These are phyloP conservation scores for Endotrypanum monterogeii DNA, from an alignment of 208 protist genomes.

Conservation along the genomic window DNA sequence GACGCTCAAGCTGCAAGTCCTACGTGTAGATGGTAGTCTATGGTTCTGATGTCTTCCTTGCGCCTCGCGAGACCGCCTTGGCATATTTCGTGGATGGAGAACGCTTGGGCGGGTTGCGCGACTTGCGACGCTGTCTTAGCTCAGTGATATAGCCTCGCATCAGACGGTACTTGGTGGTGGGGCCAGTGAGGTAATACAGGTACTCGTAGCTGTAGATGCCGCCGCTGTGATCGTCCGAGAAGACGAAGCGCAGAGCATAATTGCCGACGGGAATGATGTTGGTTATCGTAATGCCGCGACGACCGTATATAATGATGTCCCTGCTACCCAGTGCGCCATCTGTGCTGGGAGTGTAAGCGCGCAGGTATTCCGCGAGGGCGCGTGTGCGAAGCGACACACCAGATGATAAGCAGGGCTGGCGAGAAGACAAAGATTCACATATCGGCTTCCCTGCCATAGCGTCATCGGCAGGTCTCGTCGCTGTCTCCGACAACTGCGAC, in stretches of 20 bases:
- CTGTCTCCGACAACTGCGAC: not conserved
- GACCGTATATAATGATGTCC: constrained; percentile 75
- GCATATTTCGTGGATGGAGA: constrained; percentile 32
- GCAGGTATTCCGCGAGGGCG: constrained; percentile 81
- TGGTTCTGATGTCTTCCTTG: not conserved
- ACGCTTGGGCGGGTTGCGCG: constrained; percentile 68
- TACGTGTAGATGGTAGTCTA: not conserved
- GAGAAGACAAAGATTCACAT: not conserved
- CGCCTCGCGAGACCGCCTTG: not conserved
- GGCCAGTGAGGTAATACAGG: constrained; percentile 62
- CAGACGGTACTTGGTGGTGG: constrained; percentile 49
- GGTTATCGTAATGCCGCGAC: constrained; percentile 74
- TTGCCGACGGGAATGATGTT: constrained; percentile 79
- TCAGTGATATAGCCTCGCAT: constrained; percentile 85
- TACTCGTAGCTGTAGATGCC: constrained; percentile 90
- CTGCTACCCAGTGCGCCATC: constrained; percentile 55
- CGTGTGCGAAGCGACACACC: constrained; percentile 35
- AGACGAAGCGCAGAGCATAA: constrained; percentile 87
- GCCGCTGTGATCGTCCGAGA: constrained; percentile 81
- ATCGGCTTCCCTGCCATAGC: not conserved
- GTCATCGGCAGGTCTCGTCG: not conserved
- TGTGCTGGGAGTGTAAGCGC: constrained; percentile 83
- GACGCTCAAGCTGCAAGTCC: not conserved
- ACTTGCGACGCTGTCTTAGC: constrained; percentile 54
- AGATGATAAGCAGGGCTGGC: not conserved